Evolutionary conservation across 345 rosid genomes (phyloP).

Genomic region (Hirschfeldia incana): DNA sequence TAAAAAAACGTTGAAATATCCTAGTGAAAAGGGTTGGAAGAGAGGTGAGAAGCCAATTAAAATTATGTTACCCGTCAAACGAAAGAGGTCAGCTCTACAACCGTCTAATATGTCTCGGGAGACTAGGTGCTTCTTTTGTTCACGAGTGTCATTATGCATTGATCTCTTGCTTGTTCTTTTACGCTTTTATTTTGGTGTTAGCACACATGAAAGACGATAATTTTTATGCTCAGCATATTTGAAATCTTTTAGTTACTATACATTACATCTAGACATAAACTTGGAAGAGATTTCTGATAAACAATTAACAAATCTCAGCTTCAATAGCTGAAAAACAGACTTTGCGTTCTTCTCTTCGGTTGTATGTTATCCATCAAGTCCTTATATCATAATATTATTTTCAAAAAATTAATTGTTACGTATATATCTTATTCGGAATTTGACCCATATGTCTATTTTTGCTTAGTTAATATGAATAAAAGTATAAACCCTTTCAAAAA

Average conservation of each 20-base stretch:
- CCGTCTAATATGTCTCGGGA: too few relatives aligned
- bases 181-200: not conserved
- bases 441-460: not conserved
- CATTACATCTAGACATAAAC: not conserved
- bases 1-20: too few relatives aligned
- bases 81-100: too few relatives aligned
- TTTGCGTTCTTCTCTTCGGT: not conserved
- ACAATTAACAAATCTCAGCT: slow-evolving; percentile 2
- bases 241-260: not conserved
- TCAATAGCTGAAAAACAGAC: not conserved
- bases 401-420: not conserved
- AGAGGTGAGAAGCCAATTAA: too few relatives aligned
- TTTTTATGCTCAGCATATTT: not conserved
- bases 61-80: too few relatives aligned
- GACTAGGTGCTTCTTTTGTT: not conserved
- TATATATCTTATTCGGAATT: not conserved
- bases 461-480: not conserved
- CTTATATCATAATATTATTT: not conserved
- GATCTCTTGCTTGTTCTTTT: not conserved
- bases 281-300: not conserved
- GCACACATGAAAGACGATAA: not conserved
- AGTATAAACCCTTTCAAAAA: not conserved
- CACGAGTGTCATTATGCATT: not conserved
- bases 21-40: too few relatives aligned
- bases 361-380: not conserved